These are phyloP conservation scores for Lachnellula hyalina DNA, from an alignment of 2,329 filamentous ascomycete species.

Conservation along the genomic window DNA sequence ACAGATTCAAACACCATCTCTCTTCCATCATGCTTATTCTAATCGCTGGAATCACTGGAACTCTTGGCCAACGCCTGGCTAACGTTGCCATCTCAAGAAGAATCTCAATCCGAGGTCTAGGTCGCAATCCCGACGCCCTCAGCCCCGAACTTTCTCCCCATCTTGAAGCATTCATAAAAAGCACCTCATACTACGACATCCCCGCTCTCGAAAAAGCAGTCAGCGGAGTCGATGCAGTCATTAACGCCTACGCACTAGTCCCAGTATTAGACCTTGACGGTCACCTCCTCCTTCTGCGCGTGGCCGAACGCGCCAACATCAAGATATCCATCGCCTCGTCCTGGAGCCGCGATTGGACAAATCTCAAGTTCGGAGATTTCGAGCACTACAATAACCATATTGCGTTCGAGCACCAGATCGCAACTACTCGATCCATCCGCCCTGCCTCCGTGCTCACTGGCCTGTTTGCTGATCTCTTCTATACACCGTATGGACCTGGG, in stretches of 20 bases:
- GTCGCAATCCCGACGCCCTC: background rate
- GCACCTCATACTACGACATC: conserved; percentile 21
- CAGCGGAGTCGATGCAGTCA: conserved; percentile 33
- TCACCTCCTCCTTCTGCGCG: conserved; percentile 33
- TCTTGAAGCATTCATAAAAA: background rate
- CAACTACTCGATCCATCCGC: conserved; percentile 26
- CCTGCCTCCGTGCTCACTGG: conserved; percentile 32
- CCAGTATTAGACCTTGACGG: conserved; percentile 31
- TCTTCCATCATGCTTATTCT: conserved; percentile 10
- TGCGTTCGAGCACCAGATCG: conserved; percentile 31
- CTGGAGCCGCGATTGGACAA: conserved; percentile 34
- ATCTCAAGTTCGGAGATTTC: conserved; percentile 26
- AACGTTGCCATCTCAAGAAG: background rate
- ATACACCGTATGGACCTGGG: too few species aligned
- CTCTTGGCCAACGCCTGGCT: background rate
- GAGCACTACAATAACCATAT: conserved; percentile 34
- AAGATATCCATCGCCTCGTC: conserved; percentile 28
- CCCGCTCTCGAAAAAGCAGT: conserved; percentile 31
- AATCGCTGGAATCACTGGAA: background rate
- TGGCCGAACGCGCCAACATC: conserved; percentile 33
- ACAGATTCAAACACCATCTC: too few species aligned
- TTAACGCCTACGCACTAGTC: conserved; percentile 28
- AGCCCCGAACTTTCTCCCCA: background rate
- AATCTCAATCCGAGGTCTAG: background rate
- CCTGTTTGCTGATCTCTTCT: conserved; percentile 4